Base-by-base conservation (phyloP, 1,284 basidiomycete genomes). In the Ustilago trichophora region DNA sequence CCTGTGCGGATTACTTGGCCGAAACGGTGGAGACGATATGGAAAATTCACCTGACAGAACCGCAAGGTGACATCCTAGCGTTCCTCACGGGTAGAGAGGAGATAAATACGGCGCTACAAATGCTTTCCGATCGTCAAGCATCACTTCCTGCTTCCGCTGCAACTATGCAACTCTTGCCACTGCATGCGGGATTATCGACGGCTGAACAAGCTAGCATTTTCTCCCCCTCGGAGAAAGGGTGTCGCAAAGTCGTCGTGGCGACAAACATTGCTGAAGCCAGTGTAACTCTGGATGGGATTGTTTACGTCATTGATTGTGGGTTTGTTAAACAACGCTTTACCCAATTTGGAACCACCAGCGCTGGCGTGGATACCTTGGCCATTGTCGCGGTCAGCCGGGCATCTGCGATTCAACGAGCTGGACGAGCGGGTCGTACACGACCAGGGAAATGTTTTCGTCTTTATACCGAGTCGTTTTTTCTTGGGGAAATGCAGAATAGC, bases 251-350 rank as follows among this genome's bases (percentile, higher is more conserved):
- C 45, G 89, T 99, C 44, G 86, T 97, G 22, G 87, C 92, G 1
- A 98, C 96, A 0, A 98, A 98, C 79, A 94, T 98, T 45, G 95
- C 96, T 15, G 96, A 98, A 83, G 90, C 95, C 18, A 94, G 92
- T 81, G 90, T 98, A 13, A 98, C 95, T 0, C 96, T 98, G 55
- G 92, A 97, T 43, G 93, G 93, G 1, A 89, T 98, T 67, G 90
- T 89, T 72, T 98, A 89, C 77, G 94, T 99, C n/a, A 86, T 98
- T 5, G 95, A 99, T 77, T 90, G 88, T 51, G 96, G 95, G 4
- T 92, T 93, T 75, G 93, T 95, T 66, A 98, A 98, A 86, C 91
- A 91, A 65, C 33, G 84, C 60, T 13, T 29, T 29, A 8, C 27
- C 13, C 27, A 13, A 29, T 8, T 29, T 29, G 8, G 27, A 13